Base-by-base conservation (phyloP, 148 eudicot species). In the Nepenthes gracilis region DNA sequence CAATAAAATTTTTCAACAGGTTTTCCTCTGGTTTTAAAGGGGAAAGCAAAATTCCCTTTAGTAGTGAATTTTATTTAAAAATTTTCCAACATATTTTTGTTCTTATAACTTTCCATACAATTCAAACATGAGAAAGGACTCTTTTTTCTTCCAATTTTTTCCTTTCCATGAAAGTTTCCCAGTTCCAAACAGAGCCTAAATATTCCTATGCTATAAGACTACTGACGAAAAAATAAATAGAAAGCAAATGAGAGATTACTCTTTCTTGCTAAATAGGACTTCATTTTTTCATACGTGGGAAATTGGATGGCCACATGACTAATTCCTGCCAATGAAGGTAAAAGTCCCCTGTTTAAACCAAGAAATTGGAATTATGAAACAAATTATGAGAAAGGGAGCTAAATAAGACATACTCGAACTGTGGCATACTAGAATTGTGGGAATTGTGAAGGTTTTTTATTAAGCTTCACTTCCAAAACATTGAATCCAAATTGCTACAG, bases 241-340 rank as follows among this genome's bases (percentile, higher is more conserved):
- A 50, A 45, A 33, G 13, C 9, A 33, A 43, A 36, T 60, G 43
- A 56, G 55, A 58, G 54, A 59, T 56, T 80, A 91, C 97, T 87
- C 53, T 70, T 84, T 75, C 52, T 71, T 2, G 97, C 97, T 36
- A 87, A 80, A 74, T 80, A 91, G 50, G 67, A 70, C 77, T 91
- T 91, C 58, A 91, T 75, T 72, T 75, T 81, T 76, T 91, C 97
- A 73, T 91, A 91, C 13, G 89, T 78, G 4, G 97, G 97, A 72
- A 91, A 91, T 61, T 91, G 97, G 72, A 91, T 87, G 48, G 96
- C 88, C n/a, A 87, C 97, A 53, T 91, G 97, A 68, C 81, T 87
- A 50, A 91, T 72, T 58, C 97, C 97, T 33, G 81, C 97, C 71
- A 91, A 68, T 14, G 97, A 91, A 63, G 97, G 97, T 75, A 91